phyloP scores from a whole-genome alignment of 2,329 filamentous ascomycete genomes.

The Alternaria dauci region DNA sequence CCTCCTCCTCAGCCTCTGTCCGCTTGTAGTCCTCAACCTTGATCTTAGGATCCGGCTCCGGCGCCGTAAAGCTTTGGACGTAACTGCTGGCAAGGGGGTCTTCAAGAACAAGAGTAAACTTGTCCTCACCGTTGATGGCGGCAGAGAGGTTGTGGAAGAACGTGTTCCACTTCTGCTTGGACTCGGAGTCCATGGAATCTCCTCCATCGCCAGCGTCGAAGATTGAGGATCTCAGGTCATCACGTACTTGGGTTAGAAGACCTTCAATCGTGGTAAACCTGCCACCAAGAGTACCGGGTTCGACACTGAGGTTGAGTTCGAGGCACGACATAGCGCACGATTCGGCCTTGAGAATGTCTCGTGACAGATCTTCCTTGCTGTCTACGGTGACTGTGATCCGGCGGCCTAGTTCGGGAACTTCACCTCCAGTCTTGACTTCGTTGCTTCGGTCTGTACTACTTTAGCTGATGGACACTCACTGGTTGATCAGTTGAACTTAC shows the following conservation, averaged over 20 bases:
- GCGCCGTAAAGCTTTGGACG: conserved; percentile 82
- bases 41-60: conserved; percentile 86
- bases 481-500: conserved; percentile 34
- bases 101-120: conserved; percentile 83
- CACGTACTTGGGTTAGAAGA: conserved; percentile 87
- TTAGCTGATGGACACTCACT: conserved; percentile 14
- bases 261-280: conserved; percentile 98
- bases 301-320: conserved; percentile 85
- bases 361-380: conserved; percentile 75
- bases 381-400: conserved; percentile 81
- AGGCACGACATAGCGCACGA: conserved; percentile 87
- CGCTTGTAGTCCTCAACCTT: conserved; percentile 82
- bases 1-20: conserved; percentile 91
- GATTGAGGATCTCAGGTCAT: conserved; percentile 87
- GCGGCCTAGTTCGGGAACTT: conserved; percentile 84
- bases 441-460: conserved; percentile 75
- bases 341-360: conserved; percentile 96
- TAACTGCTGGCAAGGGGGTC: conserved; percentile 94
- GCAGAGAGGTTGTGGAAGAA: conserved; percentile 82
- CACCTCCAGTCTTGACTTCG: conserved; percentile 97
- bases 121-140: conserved; percentile 80
- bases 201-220: conserved; percentile 81
- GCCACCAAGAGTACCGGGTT: conserved; percentile 92
- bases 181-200: conserved; percentile 74
- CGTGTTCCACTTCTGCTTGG: conserved; percentile 75